Evolutionary conservation across 257 asterid genomes (phyloP).

Genomic region (Coffea eugenioides): DNA sequence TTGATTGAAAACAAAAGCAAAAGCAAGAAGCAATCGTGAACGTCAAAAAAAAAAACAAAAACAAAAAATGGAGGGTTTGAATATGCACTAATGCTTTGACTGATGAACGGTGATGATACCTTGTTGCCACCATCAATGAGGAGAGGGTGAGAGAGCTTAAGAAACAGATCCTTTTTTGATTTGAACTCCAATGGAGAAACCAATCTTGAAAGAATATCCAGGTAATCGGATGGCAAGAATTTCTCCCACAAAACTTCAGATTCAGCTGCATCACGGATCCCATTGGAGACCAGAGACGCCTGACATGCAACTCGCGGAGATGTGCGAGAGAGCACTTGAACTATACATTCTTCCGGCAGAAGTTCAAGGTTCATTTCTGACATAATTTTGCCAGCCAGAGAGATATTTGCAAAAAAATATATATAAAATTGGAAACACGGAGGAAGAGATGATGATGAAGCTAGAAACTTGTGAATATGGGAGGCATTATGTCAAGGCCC

Average conservation of each 20-base stretch:
- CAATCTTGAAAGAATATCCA: constrained; percentile 38
- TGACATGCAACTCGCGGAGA: constrained; percentile 56
- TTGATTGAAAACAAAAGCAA: not conserved
- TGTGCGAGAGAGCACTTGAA: constrained; percentile 40
- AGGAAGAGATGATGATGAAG: not conserved
- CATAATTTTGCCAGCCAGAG: not conserved
- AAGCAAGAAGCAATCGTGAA: not conserved
- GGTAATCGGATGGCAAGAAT: constrained; percentile 58
- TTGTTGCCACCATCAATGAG: constrained; percentile 66
- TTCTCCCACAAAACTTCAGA: constrained; percentile 61
- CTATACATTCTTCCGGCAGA: constrained; percentile 64
- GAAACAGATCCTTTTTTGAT: constrained; percentile 58
- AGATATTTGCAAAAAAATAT: not conserved
- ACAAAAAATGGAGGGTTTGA: not conserved
- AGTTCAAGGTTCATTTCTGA: constrained; percentile 18
- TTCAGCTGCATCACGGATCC: constrained; percentile 42
- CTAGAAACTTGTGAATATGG: not conserved
- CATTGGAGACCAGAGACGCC: constrained; percentile 34
- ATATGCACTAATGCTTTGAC: not conserved
- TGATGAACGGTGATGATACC: constrained; percentile 31
- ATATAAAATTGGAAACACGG: not conserved
- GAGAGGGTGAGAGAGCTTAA: constrained; percentile 49
- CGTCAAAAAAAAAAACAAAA: not conserved
- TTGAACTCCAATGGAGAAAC: constrained; percentile 37
- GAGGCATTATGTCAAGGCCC: not conserved